phyloP scores from a whole-genome alignment of 306 rosid genomes.

The Mucuna pruriens region DNA sequence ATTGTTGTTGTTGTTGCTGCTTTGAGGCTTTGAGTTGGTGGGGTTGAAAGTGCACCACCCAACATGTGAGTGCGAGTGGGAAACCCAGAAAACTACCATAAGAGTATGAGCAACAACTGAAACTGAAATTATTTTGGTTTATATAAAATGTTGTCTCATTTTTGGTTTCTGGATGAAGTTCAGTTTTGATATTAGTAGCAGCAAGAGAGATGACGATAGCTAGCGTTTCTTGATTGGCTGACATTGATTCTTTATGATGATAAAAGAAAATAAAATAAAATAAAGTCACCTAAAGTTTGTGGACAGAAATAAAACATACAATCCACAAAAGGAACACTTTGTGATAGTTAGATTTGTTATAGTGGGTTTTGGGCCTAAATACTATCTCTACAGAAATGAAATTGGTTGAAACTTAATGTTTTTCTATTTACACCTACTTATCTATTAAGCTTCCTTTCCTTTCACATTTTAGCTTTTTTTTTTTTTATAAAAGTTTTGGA shows the following conservation, averaged over 20 bases:
- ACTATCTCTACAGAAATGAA: not conserved
- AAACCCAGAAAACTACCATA: constrained; percentile 34
- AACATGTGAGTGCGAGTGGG: constrained; percentile 56
- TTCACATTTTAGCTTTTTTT: too few relatives aligned
- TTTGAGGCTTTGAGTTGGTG: constrained; percentile 47
- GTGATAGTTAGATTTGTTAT: not conserved
- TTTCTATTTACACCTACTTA: too few relatives aligned
- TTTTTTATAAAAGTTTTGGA: too few relatives aligned
- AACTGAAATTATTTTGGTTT: constrained; percentile 4
- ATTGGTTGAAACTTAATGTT: too few relatives aligned
- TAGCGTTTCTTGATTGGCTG: constrained; percentile 48
- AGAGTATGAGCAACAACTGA: constrained; percentile 21
- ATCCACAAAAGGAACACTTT: not conserved
- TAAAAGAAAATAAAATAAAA: not conserved
- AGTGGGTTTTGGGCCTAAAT: constrained; percentile 10
- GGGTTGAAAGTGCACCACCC: constrained; percentile 60
- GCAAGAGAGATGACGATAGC: constrained; percentile 30
- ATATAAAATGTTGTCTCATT: not conserved
- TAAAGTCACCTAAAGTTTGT: constrained; percentile 31
- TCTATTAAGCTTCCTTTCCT: too few relatives aligned
- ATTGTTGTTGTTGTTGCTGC: constrained; percentile 34
- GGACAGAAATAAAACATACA: constrained; percentile 43
- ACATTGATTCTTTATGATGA: constrained; percentile 19
- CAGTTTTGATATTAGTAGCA: constrained; percentile 13
- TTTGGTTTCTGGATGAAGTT: constrained; percentile 25